Conservation (phyloP, 352 stramenopile species). For the Globisporangium yorkense region DNA sequence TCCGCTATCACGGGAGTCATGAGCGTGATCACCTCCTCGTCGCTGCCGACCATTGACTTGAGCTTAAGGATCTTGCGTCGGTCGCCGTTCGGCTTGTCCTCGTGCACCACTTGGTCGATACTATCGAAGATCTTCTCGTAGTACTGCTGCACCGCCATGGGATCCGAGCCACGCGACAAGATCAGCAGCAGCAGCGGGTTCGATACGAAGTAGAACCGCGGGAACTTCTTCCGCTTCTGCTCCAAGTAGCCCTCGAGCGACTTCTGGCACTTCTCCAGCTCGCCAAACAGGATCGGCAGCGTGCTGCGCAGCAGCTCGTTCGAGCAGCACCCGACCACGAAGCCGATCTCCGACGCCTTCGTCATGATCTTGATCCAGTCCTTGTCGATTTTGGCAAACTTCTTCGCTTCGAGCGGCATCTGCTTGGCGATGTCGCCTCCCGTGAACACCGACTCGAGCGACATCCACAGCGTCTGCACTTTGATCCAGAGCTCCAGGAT, state of each 20-base stretch:
- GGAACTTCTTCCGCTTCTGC: slow-evolving; percentile 89
- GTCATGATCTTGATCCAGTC: slow-evolving; percentile 90
- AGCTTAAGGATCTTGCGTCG: slow-evolving; percentile 69
- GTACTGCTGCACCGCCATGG: slow-evolving; percentile 71
- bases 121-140: slow-evolving; percentile 88
- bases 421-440: slow-evolving; percentile 91
- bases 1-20: slow-evolving; percentile 44
- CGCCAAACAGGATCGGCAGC: slow-evolving; percentile 82
- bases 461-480: slow-evolving; percentile 89
- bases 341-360: slow-evolving; percentile 69
- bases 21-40: slow-evolving; percentile 75
- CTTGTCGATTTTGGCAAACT: slow-evolving; percentile 91
- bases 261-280: slow-evolving; percentile 92
- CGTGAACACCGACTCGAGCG: slow-evolving; percentile 89
- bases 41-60: slow-evolving; percentile 59
- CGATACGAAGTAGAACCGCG: slow-evolving; percentile 91
- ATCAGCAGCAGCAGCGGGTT: slow-evolving; percentile 89
- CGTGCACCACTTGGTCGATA: slow-evolving; percentile 72
- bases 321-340: slow-evolving; percentile 72
- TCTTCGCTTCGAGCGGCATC: slow-evolving; percentile 90
- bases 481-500: slow-evolving; percentile 89
- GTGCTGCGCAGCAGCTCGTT: slow-evolving; percentile 84
- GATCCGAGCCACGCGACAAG: slow-evolving; percentile 81
- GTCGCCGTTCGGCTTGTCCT: slow-evolving; percentile 25
- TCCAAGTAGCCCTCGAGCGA: slow-evolving; percentile 88